Percentiles rank a stretch among this genome's conserved stretches.
Conservation (phyloP, 345 rosid species). For the Populus nigra region DNA sequence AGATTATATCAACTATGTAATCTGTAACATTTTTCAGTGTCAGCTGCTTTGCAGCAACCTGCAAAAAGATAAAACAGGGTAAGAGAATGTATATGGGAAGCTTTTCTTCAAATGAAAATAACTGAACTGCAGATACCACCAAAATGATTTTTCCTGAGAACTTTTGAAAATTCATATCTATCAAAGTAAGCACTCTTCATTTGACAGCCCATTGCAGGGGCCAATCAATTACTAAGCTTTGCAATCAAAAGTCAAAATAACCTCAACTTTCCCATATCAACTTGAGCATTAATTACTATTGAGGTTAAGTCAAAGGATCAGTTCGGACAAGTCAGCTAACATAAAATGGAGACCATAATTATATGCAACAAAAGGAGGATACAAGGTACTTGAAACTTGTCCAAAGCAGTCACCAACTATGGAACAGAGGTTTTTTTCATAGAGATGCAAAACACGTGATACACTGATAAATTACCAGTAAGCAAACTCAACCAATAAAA, state of each 20-base stretch:
- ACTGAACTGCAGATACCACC: background rate
- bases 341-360: background rate
- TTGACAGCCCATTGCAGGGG: background rate
- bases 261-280: background rate
- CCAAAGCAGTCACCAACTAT: background rate
- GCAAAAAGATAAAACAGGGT: constrained; percentile 11
- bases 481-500: background rate
- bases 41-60: constrained; percentile 80
- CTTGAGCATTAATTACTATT: background rate
- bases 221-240: background rate
- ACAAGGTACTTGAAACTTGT: background rate
- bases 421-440: background rate
- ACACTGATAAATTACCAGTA: background rate
- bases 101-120: background rate
- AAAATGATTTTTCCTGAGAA: background rate
- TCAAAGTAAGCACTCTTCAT: background rate
- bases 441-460: background rate
- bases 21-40: constrained; percentile 86
- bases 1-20: constrained; percentile 75
- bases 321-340: background rate
- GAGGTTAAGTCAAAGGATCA: background rate
- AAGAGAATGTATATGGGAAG: background rate
- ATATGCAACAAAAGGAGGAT: background rate
- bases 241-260: background rate
- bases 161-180: background rate